phyloP scores from a whole-genome alignment of 192 early-diverging fungal species.

The Coemansia sp. region DNA sequence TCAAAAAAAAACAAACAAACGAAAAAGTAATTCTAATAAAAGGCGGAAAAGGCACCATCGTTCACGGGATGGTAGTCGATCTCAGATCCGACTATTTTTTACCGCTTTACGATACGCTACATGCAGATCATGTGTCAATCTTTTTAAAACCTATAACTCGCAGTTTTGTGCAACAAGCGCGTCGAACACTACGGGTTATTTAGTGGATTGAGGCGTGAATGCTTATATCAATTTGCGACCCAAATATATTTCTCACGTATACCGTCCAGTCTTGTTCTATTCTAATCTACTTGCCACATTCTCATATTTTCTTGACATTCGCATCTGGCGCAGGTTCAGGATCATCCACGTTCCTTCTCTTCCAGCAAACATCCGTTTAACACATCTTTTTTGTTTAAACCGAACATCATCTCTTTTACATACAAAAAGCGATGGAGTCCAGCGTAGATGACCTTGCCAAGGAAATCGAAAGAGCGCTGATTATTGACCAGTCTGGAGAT shows the following conservation, averaged over 20 bases:
- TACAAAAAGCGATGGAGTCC: not conserved
- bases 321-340: not conserved
- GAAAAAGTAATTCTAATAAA: not conserved
- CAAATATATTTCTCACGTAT: not conserved
- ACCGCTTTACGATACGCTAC: not conserved
- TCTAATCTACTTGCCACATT: not conserved
- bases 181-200: too few relatives aligned
- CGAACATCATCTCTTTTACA: too few relatives aligned
- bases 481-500: slow-evolving; percentile 5
- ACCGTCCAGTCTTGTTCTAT: not conserved
- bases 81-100: not conserved
- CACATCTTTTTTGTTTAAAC: too few relatives aligned
- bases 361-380: not conserved
- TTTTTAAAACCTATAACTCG: not conserved
- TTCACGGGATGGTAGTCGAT: not conserved
- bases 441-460: slow-evolving; percentile 26
- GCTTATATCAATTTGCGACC: too few relatives aligned
- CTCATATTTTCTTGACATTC: not conserved
- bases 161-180: too few relatives aligned
- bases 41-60: not conserved
- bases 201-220: too few relatives aligned
- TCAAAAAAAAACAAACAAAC: not conserved
- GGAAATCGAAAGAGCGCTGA: slow-evolving; percentile 25
- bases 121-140: not conserved
- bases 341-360: not conserved